Evolutionary conservation across 2,329 filamentous ascomycete species (phyloP).

Genomic region (Cyphellophora attinorum): DNA sequence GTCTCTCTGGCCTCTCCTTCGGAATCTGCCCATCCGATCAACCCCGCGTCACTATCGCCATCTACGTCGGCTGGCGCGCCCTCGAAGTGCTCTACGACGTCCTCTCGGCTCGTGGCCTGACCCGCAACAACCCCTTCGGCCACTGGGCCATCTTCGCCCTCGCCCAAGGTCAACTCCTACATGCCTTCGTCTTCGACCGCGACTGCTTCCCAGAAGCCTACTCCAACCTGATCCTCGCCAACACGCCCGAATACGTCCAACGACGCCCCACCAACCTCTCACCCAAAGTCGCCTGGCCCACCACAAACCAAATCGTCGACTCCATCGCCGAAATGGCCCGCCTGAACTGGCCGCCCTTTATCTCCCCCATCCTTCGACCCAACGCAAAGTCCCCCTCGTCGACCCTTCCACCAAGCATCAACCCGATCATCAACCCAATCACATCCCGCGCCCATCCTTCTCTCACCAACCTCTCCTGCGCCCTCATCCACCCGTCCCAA

Average conservation of each 20-base stretch:
- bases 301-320: constrained; percentile 65
- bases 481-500: constrained; percentile 75
- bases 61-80: constrained; percentile 71
- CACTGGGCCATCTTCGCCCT: constrained; percentile 75
- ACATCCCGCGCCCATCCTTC: constrained; percentile 78
- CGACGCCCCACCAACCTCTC: constrained; percentile 61
- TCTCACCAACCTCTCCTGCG: constrained; percentile 72
- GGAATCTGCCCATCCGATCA: constrained; percentile 64
- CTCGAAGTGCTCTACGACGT: constrained; percentile 82
- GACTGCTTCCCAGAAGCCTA: constrained; percentile 60
- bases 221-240: constrained; percentile 56
- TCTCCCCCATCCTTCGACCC: constrained; percentile 81
- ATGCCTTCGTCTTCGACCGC: constrained; percentile 67
- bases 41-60: constrained; percentile 67
- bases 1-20: constrained; percentile 72
- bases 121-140: constrained; percentile 64
- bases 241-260: constrained; percentile 73
- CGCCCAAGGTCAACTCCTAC: constrained; percentile 65
- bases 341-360: constrained; percentile 76
- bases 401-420: constrained; percentile 49
- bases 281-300: constrained; percentile 60
- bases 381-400: constrained; percentile 46
- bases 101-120: constrained; percentile 61
- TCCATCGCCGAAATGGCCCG: constrained; percentile 71
- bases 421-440: constrained; percentile 64